Evolutionary conservation across 805 yeast species (phyloP).

Genomic region (Metschnikowia baotianmanensis): DNA sequence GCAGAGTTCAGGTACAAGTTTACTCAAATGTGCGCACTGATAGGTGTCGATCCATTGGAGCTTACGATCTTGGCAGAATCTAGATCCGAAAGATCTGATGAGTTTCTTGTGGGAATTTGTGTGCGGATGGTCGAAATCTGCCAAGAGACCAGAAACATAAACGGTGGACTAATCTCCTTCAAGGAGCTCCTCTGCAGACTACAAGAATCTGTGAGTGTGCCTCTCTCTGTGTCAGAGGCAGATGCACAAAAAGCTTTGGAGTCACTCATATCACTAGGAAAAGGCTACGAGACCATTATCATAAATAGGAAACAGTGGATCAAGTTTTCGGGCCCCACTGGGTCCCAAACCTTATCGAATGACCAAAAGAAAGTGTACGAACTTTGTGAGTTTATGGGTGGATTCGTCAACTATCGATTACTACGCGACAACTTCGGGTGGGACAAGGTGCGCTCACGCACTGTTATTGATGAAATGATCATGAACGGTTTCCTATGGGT

Average conservation of each 20-base stretch:
- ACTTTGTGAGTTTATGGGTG: conserved; percentile 74
- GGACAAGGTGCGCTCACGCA: conserved; percentile 59
- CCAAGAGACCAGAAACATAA: conserved; percentile 61
- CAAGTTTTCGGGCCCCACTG: conserved; percentile 30
- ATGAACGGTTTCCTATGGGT: conserved; percentile 84
- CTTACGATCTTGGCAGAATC: conserved; percentile 31
- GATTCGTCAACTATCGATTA: conserved; percentile 59
- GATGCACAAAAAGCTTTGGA: conserved; percentile 60
- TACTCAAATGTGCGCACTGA: conserved; percentile 68
- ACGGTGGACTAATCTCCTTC: conserved; percentile 79
- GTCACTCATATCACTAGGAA: conserved; percentile 57
- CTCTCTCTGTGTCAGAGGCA: conserved; percentile 33
- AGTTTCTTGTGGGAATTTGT: conserved; percentile 64
- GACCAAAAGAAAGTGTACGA: conserved; percentile 75
- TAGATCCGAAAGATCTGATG: conserved; percentile 30
- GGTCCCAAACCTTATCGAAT: conserved; percentile 29
- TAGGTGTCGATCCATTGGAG: conserved; percentile 81
- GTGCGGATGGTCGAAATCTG: conserved; percentile 77
- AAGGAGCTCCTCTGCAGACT: conserved; percentile 37
- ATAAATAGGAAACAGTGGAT: conserved; percentile 52
- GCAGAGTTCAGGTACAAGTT: conserved; percentile 68
- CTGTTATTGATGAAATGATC: conserved; percentile 75
- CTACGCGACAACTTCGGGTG: conserved; percentile 75
- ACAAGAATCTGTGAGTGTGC: conserved; percentile 28
- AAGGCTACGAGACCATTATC: conserved; percentile 62